These are phyloP conservation scores for Sclerotinia sclerotiorum DNA, from an alignment of 2,329 filamentous ascomycete species.

Conservation along the genomic window DNA sequence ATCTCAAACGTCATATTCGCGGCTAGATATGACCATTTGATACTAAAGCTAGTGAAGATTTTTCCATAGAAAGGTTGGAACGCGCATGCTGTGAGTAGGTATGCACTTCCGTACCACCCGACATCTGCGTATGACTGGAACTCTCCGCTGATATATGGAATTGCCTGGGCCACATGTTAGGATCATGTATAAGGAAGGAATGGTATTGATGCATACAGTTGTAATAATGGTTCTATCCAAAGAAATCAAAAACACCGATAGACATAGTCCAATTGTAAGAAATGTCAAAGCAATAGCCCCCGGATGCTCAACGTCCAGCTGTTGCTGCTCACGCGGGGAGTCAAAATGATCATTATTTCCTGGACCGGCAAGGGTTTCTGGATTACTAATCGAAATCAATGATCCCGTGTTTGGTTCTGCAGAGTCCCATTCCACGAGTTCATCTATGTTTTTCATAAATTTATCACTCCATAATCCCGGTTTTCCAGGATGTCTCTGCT, in stretches of 20 bases:
- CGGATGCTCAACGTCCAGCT: not conserved
- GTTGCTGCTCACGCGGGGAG: not conserved
- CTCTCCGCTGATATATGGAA: conserved; percentile 33
- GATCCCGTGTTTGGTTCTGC: not conserved
- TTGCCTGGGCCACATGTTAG: conserved; percentile 45
- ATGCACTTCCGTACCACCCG: conserved; percentile 53
- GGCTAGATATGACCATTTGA: conserved; percentile 11
- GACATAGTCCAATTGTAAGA: conserved; percentile 38
- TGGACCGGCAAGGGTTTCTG: not conserved
- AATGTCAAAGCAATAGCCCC: conserved; percentile 32
- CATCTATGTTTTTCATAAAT: conserved; percentile 8
- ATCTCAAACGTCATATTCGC: conserved; percentile 20
- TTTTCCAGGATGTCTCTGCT: conserved; percentile 28
- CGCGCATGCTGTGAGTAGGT: conserved; percentile 50
- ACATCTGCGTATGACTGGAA: conserved; percentile 4
- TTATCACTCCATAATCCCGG: conserved; percentile 2
- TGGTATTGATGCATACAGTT: conserved; percentile 42
- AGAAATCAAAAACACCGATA: conserved; percentile 35
- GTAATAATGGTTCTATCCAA: conserved; percentile 43
- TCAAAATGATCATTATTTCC: not conserved
- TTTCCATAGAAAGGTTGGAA: conserved; percentile 43
- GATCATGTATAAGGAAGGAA: conserved; percentile 43
- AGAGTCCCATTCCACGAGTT: not conserved
- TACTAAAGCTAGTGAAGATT: conserved; percentile 15
- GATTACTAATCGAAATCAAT: not conserved